phyloP scores from a whole-genome alignment of 2,329 filamentous ascomycete genomes.

The Keithomyces neogunnii region DNA sequence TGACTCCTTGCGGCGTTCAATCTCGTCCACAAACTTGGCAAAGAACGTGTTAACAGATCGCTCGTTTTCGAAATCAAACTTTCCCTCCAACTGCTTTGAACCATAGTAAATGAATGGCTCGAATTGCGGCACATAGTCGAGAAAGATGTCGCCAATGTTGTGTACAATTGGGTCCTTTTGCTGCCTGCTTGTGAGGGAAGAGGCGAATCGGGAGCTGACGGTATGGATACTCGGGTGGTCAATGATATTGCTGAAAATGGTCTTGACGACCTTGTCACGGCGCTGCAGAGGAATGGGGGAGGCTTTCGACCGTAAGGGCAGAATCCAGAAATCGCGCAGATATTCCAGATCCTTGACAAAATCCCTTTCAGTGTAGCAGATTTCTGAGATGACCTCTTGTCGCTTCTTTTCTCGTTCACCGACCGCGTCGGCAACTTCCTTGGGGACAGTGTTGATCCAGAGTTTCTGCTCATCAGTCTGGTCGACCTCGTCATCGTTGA shows the following conservation, averaged over 20 bases:
- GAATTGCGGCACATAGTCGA: conserved; percentile 86
- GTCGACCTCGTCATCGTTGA: conserved; percentile 72
- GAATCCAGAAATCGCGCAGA: conserved; percentile 96
- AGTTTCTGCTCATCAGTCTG: conserved; percentile 94
- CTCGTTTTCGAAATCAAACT: conserved; percentile 97
- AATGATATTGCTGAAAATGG: conserved; percentile 92
- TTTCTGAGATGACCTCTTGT: conserved; percentile 94
- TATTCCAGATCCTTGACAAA: conserved; percentile 99
- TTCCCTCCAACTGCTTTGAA: conserved; percentile 89
- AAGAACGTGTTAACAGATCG: conserved; percentile 79
- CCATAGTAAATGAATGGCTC: conserved; percentile 95
- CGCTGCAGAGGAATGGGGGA: conserved; percentile 86
- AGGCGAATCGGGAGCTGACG: conserved; percentile 83
- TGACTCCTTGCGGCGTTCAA: conserved; percentile 91
- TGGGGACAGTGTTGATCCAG: conserved; percentile 97
- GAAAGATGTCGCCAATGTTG: conserved; percentile 87
- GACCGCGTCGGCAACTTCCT: conserved; percentile 85
- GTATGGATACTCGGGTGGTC: conserved; percentile 74
- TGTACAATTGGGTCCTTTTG: conserved; percentile 83
- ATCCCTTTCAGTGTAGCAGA: conserved; percentile 97
- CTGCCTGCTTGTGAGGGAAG: conserved; percentile 80
- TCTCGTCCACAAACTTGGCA: conserved; percentile 88
- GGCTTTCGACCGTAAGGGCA: conserved; percentile 70
- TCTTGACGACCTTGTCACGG: conserved; percentile 83
- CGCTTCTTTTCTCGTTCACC: conserved; percentile 91